phyloP scores from a whole-genome alignment of 2,329 filamentous ascomycete genomes.

The Simplicillium sp. region DNA sequence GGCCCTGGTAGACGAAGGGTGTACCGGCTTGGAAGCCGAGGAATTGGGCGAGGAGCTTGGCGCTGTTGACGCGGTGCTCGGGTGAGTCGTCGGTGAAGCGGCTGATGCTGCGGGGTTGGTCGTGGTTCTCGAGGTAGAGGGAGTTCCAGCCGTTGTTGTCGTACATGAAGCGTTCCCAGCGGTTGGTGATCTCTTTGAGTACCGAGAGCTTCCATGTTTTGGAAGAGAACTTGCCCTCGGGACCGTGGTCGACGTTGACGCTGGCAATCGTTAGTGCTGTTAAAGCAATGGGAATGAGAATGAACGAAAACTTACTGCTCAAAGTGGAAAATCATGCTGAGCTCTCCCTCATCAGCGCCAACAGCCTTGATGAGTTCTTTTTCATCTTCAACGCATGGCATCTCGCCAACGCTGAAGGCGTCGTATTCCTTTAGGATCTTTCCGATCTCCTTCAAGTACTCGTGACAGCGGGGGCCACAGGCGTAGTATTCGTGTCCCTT shows the following conservation, averaged over 20 bases:
- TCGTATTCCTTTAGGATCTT: slow-evolving; percentile 34
- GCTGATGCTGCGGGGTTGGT: slow-evolving; percentile 51
- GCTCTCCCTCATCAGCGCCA: slow-evolving; percentile 43
- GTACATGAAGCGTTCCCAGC: slow-evolving; percentile 52
- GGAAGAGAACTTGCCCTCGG: slow-evolving; percentile 31
- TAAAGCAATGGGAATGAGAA: neutral
- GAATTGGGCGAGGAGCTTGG: slow-evolving; percentile 51
- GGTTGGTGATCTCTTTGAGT: slow-evolving; percentile 42
- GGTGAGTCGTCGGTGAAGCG: slow-evolving; percentile 43
- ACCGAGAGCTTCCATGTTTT: slow-evolving; percentile 36
- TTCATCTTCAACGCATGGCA: slow-evolving; percentile 34
- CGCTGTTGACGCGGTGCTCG: slow-evolving; percentile 35
- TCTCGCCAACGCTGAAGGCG: slow-evolving; percentile 43
- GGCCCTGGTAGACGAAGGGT: slow-evolving; percentile 59
- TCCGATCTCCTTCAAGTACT: slow-evolving; percentile 35
- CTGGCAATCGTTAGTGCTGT: slow-evolving; percentile 14
- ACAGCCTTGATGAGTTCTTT: slow-evolving; percentile 38
- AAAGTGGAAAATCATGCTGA: slow-evolving; percentile 69
- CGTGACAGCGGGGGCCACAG: slow-evolving; percentile 39
- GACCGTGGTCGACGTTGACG: slow-evolving; percentile 39
- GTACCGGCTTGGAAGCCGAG: slow-evolving; percentile 51
- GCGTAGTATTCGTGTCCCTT: slow-evolving; percentile 35
- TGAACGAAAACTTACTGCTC: slow-evolving; percentile 37
- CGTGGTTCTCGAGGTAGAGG: slow-evolving; percentile 57
- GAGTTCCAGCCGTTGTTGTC: slow-evolving; percentile 55